Evolutionary conservation across 2,329 filamentous ascomycete species (phyloP).

Genomic region (Thelonectria rubi): DNA sequence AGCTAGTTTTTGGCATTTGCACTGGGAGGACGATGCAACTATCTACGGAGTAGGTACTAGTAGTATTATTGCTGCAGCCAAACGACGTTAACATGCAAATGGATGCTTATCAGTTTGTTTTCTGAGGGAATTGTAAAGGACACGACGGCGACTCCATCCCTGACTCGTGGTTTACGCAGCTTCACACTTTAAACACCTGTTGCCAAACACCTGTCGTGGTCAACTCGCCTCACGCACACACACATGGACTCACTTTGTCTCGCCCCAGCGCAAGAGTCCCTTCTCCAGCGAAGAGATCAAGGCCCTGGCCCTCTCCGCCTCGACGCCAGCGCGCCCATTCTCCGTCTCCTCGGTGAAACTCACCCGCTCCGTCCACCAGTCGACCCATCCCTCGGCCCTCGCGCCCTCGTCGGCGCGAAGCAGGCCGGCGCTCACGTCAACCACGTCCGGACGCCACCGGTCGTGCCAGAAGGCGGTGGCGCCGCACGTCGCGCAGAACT

Average conservation of each 20-base stretch:
- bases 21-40: neutral
- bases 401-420: conserved; percentile 61
- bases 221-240: neutral
- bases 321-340: conserved; percentile 3
- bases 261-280: neutral
- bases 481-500: conserved; percentile 71
- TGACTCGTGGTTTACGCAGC: no score
- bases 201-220: neutral
- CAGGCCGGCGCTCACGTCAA: conserved; percentile 72
- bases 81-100: neutral
- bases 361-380: conserved; percentile 67
- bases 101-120: neutral
- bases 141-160: no score
- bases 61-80: neutral
- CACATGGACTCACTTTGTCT: neutral
- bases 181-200: neutral
- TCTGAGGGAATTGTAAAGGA: neutral
- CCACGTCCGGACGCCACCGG: conserved; percentile 59
- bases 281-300: conserved; percentile 15
- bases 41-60: neutral
- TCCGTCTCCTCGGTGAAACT: conserved; percentile 65
- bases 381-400: conserved; percentile 66
- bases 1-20: neutral
- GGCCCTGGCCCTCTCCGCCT: conserved; percentile 5
- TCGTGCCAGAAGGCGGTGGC: conserved; percentile 72